These are phyloP conservation scores for Dactylellina haptotyla DNA, from an alignment of 2,329 filamentous ascomycete genomes.

Conservation along the genomic window DNA sequence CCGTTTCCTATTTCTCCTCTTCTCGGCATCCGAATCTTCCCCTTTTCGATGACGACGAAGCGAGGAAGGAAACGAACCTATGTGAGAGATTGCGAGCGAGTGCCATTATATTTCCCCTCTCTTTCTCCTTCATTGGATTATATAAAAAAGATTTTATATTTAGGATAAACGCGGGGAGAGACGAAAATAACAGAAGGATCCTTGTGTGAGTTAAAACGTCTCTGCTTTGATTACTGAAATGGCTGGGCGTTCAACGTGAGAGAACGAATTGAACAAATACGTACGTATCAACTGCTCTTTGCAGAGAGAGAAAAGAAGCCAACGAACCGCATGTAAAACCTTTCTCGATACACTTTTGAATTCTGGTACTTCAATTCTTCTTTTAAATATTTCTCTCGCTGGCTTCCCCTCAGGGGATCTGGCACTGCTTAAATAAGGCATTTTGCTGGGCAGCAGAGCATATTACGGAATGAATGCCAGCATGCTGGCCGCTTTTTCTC, in stretches of 20 bases:
- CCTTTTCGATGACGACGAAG: conserved; percentile 46
- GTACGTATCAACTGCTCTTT: too few species aligned
- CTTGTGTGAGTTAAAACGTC: conserved; percentile 41
- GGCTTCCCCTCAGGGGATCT: conserved; percentile 39
- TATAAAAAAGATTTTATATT: conserved; percentile 4
- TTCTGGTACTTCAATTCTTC: background rate
- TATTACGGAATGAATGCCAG: conserved; percentile 17
- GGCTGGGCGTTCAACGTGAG: too few species aligned
- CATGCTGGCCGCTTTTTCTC: background rate
- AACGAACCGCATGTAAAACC: background rate
- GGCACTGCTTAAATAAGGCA: conserved; percentile 48
- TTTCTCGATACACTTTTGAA: too few species aligned
- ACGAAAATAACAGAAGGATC: conserved; percentile 14
- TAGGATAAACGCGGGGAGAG: conserved; percentile 32
- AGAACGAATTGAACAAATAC: too few species aligned
- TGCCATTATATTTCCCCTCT: background rate
- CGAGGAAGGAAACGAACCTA: conserved; percentile 22
- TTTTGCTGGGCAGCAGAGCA: conserved; percentile 4
- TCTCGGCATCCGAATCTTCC: conserved; percentile 39
- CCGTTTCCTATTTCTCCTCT: conserved; percentile 46
- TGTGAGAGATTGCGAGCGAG: background rate
- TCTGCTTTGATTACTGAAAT: conserved; percentile 19
- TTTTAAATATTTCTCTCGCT: background rate
- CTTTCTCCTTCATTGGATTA: background rate
- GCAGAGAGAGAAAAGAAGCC: background rate